Percentiles rank a stretch among this genome's conserved stretches.
phyloP scores from a whole-genome alignment of 2,329 filamentous ascomycete genomes.

The Microdochium bolleyi region DNA sequence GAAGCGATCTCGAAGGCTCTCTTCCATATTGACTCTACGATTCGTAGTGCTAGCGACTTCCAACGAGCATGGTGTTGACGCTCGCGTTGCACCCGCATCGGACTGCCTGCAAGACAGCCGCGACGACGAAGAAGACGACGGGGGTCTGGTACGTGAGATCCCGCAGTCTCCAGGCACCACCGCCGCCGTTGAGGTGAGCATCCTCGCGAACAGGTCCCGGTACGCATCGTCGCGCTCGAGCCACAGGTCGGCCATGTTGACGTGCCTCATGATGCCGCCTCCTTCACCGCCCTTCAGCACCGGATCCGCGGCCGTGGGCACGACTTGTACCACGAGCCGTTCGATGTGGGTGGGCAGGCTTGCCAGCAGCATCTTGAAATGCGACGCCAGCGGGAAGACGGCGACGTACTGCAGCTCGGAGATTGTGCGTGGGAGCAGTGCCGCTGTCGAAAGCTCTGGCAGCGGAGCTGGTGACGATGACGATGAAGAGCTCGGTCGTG shows the following conservation, averaged over 20 bases:
- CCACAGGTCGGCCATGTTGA: constrained; percentile 38
- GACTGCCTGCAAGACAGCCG: too few relatives aligned
- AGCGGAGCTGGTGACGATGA: constrained; percentile 27
- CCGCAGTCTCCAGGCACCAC: too few relatives aligned
- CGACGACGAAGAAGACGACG: too few relatives aligned
- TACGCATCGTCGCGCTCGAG: constrained; percentile 46
- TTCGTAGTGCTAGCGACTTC: too few relatives aligned
- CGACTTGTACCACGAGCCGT: constrained; percentile 44
- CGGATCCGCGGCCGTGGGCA: constrained; percentile 23
- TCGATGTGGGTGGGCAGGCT: constrained; percentile 40
- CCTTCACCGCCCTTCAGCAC: constrained; percentile 25
- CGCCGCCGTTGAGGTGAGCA: too few relatives aligned
- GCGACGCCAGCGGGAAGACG: constrained; percentile 54
- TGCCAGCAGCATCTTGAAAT: constrained; percentile 46
- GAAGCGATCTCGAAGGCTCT: too few relatives aligned
- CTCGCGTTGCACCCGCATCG: too few relatives aligned
- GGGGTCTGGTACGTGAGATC: too few relatives aligned
- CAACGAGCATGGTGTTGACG: too few relatives aligned
- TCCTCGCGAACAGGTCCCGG: constrained; percentile 9
- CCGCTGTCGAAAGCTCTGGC: constrained; percentile 18
- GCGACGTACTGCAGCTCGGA: constrained; percentile 51
- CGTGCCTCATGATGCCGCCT: constrained; percentile 24
- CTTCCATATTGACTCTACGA: too few relatives aligned
- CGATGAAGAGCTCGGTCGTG: too few relatives aligned
- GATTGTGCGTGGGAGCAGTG: constrained; percentile 33